phyloP scores from a whole-genome alignment of 306 rosid species.

The Psophocarpus tetragonolobus region DNA sequence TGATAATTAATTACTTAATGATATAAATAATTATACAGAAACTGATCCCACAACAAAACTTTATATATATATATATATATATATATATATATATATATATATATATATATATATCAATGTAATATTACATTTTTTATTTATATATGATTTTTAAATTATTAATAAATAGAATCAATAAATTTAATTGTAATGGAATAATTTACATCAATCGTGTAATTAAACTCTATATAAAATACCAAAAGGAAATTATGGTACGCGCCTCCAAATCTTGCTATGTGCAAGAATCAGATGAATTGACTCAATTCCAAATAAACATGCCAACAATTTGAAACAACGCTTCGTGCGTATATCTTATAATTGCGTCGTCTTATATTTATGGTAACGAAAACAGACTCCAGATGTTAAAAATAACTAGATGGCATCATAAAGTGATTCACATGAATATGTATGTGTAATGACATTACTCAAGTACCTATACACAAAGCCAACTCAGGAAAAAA shows the following conservation, averaged over 20 bases:
- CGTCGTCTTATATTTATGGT: background rate
- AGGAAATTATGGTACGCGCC: background rate
- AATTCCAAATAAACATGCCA: background rate
- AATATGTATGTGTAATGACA: background rate
- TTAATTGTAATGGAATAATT: too few relatives aligned
- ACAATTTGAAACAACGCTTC: background rate
- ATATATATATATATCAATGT: too few relatives aligned
- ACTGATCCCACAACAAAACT: too few relatives aligned
- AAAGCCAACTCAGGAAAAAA: background rate
- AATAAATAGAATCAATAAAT: too few relatives aligned
- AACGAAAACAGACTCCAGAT: background rate
- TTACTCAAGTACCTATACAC: background rate
- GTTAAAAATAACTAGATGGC: background rate
- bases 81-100: too few relatives aligned
- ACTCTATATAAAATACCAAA: too few relatives aligned
- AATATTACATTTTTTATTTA: too few relatives aligned
- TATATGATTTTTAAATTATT: too few relatives aligned
- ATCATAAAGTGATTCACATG: background rate
- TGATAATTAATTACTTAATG: constrained; percentile 12
- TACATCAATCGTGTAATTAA: too few relatives aligned
- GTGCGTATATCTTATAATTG: background rate
- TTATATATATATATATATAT: too few relatives aligned
- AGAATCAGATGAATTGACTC: background rate
- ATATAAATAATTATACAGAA: background rate
- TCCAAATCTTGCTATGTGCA: background rate